Percentiles rank a stretch among this genome's conserved stretches.
phyloP scores from a whole-genome alignment of 2,329 filamentous ascomycete genomes.

The Sporothrix curviconia region DNA sequence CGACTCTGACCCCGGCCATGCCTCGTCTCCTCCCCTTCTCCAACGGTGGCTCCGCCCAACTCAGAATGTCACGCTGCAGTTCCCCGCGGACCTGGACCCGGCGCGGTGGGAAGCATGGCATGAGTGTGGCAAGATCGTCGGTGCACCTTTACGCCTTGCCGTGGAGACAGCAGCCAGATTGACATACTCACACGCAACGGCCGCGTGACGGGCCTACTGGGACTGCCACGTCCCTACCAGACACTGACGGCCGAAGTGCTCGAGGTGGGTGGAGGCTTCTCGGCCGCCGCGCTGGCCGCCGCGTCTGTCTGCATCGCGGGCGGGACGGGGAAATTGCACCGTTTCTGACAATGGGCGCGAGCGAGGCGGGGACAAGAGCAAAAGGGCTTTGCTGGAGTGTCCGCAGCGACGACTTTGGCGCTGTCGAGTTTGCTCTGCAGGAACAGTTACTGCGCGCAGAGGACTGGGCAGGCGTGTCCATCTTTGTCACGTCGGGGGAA shows the following conservation, averaged over 20 bases:
- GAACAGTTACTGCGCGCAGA: slow-evolving; percentile 3
- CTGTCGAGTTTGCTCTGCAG: slow-evolving; percentile 17
- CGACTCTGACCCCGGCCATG: not conserved
- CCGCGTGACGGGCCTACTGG: slow-evolving; percentile 20
- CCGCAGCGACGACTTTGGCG: slow-evolving; percentile 18
- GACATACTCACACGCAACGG: slow-evolving; percentile 18
- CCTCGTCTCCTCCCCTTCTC: not conserved
- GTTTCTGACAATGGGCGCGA: not conserved
- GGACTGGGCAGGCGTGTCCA: slow-evolving; percentile 5
- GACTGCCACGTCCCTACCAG: slow-evolving; percentile 17
- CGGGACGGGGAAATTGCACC: not conserved
- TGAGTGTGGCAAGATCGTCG: slow-evolving; percentile 17
- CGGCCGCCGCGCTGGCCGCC: not conserved
- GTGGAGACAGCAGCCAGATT: not conserved
- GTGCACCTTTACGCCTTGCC: slow-evolving; percentile 19
- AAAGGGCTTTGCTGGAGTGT: slow-evolving; percentile 8
- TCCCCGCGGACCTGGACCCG: slow-evolving; percentile 19
- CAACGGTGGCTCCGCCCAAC: slow-evolving; percentile 12
- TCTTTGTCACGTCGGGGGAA: slow-evolving; percentile 21
- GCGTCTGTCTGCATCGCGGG: not conserved
- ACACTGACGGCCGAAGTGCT: slow-evolving; percentile 16
- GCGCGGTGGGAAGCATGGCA: slow-evolving; percentile 14
- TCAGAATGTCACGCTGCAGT: slow-evolving; percentile 19
- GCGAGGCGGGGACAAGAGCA: not conserved
- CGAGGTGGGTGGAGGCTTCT: slow-evolving; percentile 18